phyloP scores from a whole-genome alignment of 768 basidiomycete genomes.

The Inosperma sp. region DNA sequence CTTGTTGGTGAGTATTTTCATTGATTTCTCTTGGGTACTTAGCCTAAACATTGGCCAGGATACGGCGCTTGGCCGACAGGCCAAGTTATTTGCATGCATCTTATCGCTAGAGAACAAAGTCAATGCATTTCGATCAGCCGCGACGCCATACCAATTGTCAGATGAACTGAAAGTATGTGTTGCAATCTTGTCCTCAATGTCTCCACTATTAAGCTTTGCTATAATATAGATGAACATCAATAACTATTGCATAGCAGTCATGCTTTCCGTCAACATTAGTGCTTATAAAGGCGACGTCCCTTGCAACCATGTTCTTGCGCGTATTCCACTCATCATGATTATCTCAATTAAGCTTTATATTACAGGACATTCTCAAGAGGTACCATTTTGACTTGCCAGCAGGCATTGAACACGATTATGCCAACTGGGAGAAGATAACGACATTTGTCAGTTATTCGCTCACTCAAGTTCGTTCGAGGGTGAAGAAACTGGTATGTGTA shows the following conservation, averaged over 20 bases:
- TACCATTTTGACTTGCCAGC: constrained; percentile 16
- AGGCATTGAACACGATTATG: constrained; percentile 17
- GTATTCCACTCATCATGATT: constrained; percentile 3
- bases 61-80: constrained; percentile 13
- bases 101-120: constrained; percentile 12
- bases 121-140: constrained; percentile 12
- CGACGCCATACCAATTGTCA: constrained; percentile 11
- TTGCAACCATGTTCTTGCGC: constrained; percentile 20
- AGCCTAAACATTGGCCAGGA: constrained; percentile 11
- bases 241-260: constrained; percentile 14
- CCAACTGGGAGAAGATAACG: constrained; percentile 14
- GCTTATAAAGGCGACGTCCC: constrained; percentile 20
- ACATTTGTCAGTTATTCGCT: constrained; percentile 15
- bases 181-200: not conserved
- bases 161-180: constrained; percentile 13
- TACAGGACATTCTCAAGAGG: constrained; percentile 5
- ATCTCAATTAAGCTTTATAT: not conserved
- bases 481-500: constrained; percentile 20
- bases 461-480: constrained; percentile 19
- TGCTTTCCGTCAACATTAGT: constrained; percentile 20
- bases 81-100: constrained; percentile 13
- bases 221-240: constrained; percentile 19
- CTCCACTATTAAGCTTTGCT: not conserved
- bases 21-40: constrained; percentile 1
- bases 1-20: not conserved